These are phyloP conservation scores for Strobilomyces dryophilus DNA, from an alignment of 768 basidiomycete species.

Conservation along the genomic window DNA sequence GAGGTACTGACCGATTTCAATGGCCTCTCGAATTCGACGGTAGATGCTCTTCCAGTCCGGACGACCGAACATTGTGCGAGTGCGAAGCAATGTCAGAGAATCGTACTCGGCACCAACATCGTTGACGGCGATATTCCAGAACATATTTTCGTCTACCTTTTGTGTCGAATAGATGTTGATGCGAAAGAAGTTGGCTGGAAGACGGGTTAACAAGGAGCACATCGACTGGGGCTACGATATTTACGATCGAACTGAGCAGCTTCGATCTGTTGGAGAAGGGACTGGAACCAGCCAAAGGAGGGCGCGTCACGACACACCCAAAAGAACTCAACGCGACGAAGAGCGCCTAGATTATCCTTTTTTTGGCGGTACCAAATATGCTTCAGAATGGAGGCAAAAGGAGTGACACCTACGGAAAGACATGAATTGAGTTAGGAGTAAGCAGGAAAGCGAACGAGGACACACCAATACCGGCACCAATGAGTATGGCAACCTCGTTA, in stretches of 20 bases:
- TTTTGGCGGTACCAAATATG: constrained; percentile 95
- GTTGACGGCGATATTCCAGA: constrained; percentile 90
- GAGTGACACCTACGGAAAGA: constrained; percentile 66
- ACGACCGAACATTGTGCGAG: constrained; percentile 88
- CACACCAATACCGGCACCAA: constrained; percentile 91
- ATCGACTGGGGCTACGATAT: constrained; percentile 25
- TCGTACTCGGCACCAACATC: constrained; percentile 83
- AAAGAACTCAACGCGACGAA: constrained; percentile 90
- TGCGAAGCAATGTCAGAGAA: constrained; percentile 82
- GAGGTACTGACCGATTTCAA: constrained; percentile 80
- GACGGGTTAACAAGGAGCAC: constrained; percentile 8
- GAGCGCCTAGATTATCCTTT: constrained; percentile 67
- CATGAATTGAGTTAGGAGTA: background rate
- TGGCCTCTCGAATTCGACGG: constrained; percentile 64
- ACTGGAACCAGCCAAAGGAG: constrained; percentile 98
- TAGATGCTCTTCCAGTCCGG: constrained; percentile 89
- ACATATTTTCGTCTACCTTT: constrained; percentile 80
- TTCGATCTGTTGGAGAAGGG: constrained; percentile 82
- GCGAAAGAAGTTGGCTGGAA: constrained; percentile 80
- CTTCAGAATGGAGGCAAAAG: constrained; percentile 92
- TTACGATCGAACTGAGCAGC: constrained; percentile 84
- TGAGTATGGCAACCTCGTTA: constrained; percentile 82
- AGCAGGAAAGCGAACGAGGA: background rate
- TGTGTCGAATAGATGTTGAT: constrained; percentile 91
- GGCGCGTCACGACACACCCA: constrained; percentile 93